Percentiles rank a stretch among this genome's conserved stretches.
These are phyloP conservation scores for Cryptomeria japonica DNA, from an alignment of 75 land plant genomes.

Conservation along the genomic window DNA sequence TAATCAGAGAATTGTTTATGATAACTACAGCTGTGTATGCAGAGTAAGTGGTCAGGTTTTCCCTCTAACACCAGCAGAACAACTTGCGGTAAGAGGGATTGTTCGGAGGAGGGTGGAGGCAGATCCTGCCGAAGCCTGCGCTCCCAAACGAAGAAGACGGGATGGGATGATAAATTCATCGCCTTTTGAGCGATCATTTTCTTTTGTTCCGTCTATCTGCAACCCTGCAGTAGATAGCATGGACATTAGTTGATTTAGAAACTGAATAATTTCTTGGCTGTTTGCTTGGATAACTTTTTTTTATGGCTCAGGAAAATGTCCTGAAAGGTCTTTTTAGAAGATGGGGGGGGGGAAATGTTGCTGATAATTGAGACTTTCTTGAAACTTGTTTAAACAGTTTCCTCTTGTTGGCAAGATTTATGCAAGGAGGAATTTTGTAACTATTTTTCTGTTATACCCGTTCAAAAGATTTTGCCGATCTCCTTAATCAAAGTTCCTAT, in stretches of 20 bases:
- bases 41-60: slow-evolving; percentile 72
- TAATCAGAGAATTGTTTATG: slow-evolving; percentile 86
- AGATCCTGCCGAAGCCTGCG: slow-evolving; percentile 35
- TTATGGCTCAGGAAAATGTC: neutral
- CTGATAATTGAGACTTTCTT: neutral
- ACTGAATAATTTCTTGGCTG: neutral
- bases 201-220: slow-evolving; percentile 60
- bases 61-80: slow-evolving; percentile 58
- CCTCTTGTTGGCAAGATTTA: neutral
- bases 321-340: neutral
- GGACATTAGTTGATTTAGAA: slow-evolving; percentile 34
- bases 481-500: neutral
- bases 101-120: slow-evolving; percentile 67
- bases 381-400: neutral
- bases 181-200: slow-evolving; percentile 63
- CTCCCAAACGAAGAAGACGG: slow-evolving; percentile 51
- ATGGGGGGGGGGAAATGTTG: neutral
- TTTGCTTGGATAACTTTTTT: neutral
- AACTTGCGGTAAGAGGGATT: slow-evolving; percentile 66
- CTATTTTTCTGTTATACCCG: neutral
- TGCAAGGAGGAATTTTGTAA: neutral
- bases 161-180: slow-evolving; percentile 55
- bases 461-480: neutral
- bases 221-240: slow-evolving; percentile 71
- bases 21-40: slow-evolving; percentile 84